Percentiles rank a stretch among this genome's conserved stretches.
Evolutionary conservation across 2,329 filamentous ascomycete genomes (phyloP).

Genomic region (Pyrenophora graminea): DNA sequence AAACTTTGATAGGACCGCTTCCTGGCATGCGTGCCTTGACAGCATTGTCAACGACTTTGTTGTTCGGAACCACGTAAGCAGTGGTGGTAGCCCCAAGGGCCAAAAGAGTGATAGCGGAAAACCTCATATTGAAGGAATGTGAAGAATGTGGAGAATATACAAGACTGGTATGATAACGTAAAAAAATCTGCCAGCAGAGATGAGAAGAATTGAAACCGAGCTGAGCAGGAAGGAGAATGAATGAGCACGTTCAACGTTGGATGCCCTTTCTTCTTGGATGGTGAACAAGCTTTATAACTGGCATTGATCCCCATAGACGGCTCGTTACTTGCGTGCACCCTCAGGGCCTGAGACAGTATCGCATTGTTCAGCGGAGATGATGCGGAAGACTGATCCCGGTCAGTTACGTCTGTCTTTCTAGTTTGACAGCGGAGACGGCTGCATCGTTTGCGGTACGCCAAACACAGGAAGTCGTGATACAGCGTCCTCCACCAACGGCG

Average conservation of each 20-base stretch:
- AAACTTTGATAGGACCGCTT: conserved; percentile 26
- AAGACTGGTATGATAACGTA: conserved; percentile 10
- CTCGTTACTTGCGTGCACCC: background rate
- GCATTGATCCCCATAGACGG: conserved; percentile 1
- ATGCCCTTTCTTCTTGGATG: conserved; percentile 24
- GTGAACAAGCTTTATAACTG: conserved; percentile 33
- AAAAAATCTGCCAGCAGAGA: conserved; percentile 38
- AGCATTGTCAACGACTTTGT: conserved; percentile 23
- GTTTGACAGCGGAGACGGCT: background rate
- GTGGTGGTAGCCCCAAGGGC: conserved; percentile 38
- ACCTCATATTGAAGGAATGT: conserved; percentile 35
- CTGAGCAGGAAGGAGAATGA: conserved; percentile 39
- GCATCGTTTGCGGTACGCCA: conserved; percentile 13
- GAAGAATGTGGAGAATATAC: conserved; percentile 7
- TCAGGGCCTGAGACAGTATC: conserved; percentile 23
- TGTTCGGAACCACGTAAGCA: conserved; percentile 40
- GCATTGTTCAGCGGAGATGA: conserved; percentile 22
- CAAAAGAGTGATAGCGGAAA: conserved; percentile 36
- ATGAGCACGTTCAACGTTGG: conserved; percentile 43
- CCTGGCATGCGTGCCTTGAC: conserved; percentile 34
- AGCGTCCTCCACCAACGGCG: conserved; percentile 18
- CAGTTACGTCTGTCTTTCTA: conserved; percentile 5
- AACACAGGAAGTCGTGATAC: conserved; percentile 17
- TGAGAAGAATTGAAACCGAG: conserved; percentile 29
- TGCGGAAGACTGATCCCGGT: conserved; percentile 14